Conservation (phyloP, 148 eudicot genomes). For the Rhododendron simsii region DNA sequence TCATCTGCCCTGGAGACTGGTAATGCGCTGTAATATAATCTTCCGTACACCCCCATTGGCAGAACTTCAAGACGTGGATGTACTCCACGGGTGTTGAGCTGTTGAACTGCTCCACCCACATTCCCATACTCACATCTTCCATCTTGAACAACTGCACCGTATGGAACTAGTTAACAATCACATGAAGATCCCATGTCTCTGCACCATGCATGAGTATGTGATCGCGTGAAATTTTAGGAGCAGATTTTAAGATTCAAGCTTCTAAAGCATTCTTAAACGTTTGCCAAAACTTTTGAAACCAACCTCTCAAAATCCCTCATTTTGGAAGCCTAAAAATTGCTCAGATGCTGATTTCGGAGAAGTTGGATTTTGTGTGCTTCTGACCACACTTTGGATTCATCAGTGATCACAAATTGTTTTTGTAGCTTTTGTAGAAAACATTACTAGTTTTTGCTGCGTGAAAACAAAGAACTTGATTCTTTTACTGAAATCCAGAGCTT, state of each 20-base stretch:
- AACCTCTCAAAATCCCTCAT: neutral
- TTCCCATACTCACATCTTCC: constrained; percentile 33
- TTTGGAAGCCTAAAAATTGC: neutral
- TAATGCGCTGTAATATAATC: constrained; percentile 34
- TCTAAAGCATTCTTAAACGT: neutral
- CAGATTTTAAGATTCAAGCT: neutral
- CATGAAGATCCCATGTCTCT: neutral
- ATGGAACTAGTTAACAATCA: neutral
- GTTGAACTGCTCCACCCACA: constrained; percentile 35
- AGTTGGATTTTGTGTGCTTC: neutral
- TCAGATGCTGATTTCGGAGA: neutral
- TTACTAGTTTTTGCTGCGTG: neutral
- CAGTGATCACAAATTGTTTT: neutral
- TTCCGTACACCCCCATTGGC: constrained; percentile 31
- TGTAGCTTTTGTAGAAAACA: neutral
- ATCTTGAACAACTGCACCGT: constrained; percentile 31
- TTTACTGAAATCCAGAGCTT: neutral
- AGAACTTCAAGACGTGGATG: constrained; percentile 34
- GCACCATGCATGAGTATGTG: neutral
- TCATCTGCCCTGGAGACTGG: constrained; percentile 42
- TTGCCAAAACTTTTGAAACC: neutral
- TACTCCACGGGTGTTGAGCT: constrained; percentile 22
- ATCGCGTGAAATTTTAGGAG: neutral
- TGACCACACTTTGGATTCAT: neutral
- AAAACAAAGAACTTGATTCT: neutral